These are phyloP conservation scores for Yarrowia keelungensis DNA, from an alignment of 805 yeast genomes.

Conservation along the genomic window DNA sequence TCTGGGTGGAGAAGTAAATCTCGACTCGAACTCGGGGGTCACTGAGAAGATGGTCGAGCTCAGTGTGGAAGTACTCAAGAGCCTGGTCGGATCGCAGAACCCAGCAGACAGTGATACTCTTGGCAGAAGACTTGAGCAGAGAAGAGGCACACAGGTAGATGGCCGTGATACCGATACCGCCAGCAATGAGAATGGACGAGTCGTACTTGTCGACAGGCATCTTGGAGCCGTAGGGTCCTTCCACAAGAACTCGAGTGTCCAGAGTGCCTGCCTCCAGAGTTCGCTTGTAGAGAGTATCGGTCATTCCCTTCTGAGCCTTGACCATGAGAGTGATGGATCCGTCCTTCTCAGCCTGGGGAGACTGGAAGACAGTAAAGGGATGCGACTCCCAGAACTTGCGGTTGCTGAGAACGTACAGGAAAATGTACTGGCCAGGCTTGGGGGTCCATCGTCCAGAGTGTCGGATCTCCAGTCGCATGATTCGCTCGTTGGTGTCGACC, in stretches of 20 bases:
- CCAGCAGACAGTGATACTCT: constrained; percentile 55
- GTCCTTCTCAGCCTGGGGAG: constrained; percentile 48
- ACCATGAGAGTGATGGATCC: constrained; percentile 57
- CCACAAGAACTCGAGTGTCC: constrained; percentile 55
- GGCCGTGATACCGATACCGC: constrained; percentile 72
- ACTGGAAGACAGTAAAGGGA: constrained; percentile 62
- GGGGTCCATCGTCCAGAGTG: constrained; percentile 44
- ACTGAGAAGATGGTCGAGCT: constrained; percentile 47
- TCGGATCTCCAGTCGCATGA: constrained; percentile 58
- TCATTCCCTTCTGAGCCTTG: constrained; percentile 63
- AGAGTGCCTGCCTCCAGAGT: constrained; percentile 38
- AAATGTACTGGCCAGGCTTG: constrained; percentile 43
- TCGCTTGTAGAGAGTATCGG: constrained; percentile 52
- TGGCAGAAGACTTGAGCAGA: constrained; percentile 40
- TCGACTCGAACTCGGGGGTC: constrained; percentile 25
- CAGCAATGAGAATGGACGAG: constrained; percentile 61
- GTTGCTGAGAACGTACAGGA: constrained; percentile 51
- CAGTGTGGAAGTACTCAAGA: constrained; percentile 57
- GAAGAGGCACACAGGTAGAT: constrained; percentile 55
- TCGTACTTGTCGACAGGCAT: constrained; percentile 59
- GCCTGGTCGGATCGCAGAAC: constrained; percentile 60
- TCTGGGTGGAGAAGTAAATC: constrained; percentile 25
- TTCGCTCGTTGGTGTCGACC: constrained; percentile 54
- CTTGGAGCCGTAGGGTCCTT: constrained; percentile 66
- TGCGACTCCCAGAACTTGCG: constrained; percentile 72